These are phyloP conservation scores for Cercospora brassicicola DNA, from an alignment of 2,329 filamentous ascomycete genomes.

Conservation along the genomic window DNA sequence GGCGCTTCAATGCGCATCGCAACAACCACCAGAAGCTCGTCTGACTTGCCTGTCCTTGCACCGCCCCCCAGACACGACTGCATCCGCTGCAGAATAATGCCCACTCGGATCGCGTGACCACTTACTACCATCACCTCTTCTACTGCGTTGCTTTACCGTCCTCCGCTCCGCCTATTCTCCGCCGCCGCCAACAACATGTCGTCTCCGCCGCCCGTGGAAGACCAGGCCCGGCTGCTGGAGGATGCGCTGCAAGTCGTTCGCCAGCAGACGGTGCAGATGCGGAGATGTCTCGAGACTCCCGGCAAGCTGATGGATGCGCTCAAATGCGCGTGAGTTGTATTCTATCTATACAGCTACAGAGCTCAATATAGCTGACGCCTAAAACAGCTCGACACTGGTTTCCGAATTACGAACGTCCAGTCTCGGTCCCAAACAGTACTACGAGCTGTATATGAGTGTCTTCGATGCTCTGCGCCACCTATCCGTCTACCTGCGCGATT, in stretches of 20 bases:
- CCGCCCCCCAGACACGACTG: neutral
- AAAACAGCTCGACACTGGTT: conserved; percentile 83
- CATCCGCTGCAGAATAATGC: conserved; percentile 5
- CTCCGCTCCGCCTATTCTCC: conserved; percentile 14
- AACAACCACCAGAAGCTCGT: neutral
- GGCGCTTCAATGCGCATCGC: neutral
- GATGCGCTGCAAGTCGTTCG: conserved; percentile 95
- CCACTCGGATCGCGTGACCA: conserved; percentile 8
- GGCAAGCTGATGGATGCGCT: conserved; percentile 99
- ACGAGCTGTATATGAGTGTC: conserved; percentile 98
- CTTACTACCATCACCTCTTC: neutral
- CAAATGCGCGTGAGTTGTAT: conserved; percentile 83
- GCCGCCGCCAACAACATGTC: conserved; percentile 26
- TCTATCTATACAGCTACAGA: conserved; percentile 16
- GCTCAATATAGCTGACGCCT: conserved; percentile 32
- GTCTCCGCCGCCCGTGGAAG: conserved; percentile 51
- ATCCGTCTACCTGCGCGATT: conserved; percentile 93
- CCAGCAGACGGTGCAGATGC: conserved; percentile 96
- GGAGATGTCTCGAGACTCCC: conserved; percentile 92
- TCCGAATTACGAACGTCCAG: conserved; percentile 98
- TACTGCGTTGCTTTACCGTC: neutral
- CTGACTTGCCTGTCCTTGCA: neutral
- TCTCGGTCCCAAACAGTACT: conserved; percentile 98
- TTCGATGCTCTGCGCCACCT: conserved; percentile 97
- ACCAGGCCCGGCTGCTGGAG: conserved; percentile 84